A percentile compares a stretch with the other conserved stretches of the same genome.
These are phyloP conservation scores for Chlorencoelia australis DNA, from an alignment of 2,329 filamentous ascomycete species.

Conservation along the genomic window DNA sequence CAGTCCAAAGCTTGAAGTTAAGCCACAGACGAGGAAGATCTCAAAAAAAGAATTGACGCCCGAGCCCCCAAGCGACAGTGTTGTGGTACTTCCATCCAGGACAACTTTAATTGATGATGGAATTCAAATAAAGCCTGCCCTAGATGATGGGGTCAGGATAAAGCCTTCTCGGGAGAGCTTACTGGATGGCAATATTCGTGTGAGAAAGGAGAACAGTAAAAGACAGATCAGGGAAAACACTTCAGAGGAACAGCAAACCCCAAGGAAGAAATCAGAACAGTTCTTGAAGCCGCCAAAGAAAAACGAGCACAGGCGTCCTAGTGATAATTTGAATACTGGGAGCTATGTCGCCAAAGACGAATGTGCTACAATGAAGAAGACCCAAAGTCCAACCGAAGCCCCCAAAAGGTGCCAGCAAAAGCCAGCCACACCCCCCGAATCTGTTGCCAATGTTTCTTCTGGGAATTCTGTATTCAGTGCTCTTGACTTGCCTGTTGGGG, in stretches of 20 bases:
- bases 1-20: constrained; percentile 5
- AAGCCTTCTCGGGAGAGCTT: constrained; percentile 17
- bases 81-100: too few relatives aligned
- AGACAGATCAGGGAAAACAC: constrained; percentile 7
- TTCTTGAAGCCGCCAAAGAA: constrained; percentile 15
- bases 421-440: constrained; percentile 27
- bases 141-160: constrained; percentile 26
- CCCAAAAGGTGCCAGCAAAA: constrained; percentile 16
- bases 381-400: too few relatives aligned
- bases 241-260: constrained; percentile 5
- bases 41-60: constrained; percentile 17
- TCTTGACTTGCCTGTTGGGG: constrained; percentile 44
- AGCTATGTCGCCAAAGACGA: too few relatives aligned
- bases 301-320: too few relatives aligned
- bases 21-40: constrained; percentile 5
- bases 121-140: constrained; percentile 19
- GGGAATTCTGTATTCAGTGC: constrained; percentile 59
- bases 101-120: constrained; percentile 14
- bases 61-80: too few relatives aligned
- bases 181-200: constrained; percentile 21
- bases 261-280: constrained; percentile 17
- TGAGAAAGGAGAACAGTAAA: constrained; percentile 14
- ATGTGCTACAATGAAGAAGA: too few relatives aligned
- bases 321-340: too few relatives aligned
- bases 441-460: constrained; percentile 51